Percentiles rank a stretch among this genome's conserved stretches.
These are phyloP conservation scores for Trichoderma orchidacearum DNA, from an alignment of 495 filamentous ascomycete species.

Conservation along the genomic window DNA sequence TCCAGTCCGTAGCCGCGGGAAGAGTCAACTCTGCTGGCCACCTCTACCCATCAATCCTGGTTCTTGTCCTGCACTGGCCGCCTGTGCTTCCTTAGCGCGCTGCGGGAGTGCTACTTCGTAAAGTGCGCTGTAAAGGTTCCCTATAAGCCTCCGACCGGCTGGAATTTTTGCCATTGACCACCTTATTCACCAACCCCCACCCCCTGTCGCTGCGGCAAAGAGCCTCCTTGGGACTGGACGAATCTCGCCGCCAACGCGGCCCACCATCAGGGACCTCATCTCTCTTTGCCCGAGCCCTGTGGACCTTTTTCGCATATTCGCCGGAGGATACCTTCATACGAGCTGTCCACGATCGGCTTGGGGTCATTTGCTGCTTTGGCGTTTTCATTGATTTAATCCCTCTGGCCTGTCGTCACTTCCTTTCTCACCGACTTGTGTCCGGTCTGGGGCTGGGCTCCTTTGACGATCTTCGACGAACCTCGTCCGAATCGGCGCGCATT, in stretches of 20 bases:
- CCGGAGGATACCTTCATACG: neutral
- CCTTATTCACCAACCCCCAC: too few species aligned
- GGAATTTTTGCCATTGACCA: too few species aligned
- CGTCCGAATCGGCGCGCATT: neutral
- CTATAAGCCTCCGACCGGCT: too few species aligned
- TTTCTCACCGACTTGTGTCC: neutral
- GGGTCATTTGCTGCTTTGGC: neutral
- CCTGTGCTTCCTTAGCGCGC: too few species aligned
- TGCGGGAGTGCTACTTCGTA: too few species aligned
- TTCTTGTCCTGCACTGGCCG: too few species aligned
- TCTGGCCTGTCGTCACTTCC: neutral
- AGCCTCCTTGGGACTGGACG: neutral
- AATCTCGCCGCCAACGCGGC: neutral
- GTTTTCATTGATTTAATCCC: neutral
- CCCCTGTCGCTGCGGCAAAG: neutral
- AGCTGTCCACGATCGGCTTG: neutral
- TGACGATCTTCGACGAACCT: neutral
- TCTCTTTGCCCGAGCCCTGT: neutral
- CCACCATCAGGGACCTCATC: neutral
- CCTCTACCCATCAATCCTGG: too few species aligned
- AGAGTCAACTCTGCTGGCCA: too few species aligned
- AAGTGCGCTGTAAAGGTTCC: too few species aligned
- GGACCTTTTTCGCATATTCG: conserved; percentile 1
- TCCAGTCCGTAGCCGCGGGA: too few species aligned
- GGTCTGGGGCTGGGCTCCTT: neutral